These are phyloP conservation scores for Mucor saturninus DNA, from an alignment of 371 early-diverging fungal genomes.

Conservation along the genomic window DNA sequence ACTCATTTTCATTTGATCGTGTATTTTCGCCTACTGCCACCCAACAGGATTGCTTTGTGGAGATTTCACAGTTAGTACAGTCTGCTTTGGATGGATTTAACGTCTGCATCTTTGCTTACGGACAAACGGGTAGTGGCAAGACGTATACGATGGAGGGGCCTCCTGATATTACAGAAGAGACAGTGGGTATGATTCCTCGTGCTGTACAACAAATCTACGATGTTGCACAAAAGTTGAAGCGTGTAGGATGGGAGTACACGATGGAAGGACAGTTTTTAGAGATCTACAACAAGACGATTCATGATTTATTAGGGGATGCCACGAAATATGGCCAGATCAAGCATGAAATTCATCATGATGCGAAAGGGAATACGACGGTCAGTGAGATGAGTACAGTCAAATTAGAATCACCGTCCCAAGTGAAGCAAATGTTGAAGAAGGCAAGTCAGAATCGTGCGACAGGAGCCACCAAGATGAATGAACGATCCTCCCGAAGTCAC, in stretches of 20 bases:
- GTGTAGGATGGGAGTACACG: constrained; percentile 81
- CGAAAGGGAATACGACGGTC: constrained; percentile 77
- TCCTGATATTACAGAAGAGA: constrained; percentile 39
- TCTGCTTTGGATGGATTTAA: constrained; percentile 97
- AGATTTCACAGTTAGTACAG: constrained; percentile 94
- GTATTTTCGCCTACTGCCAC: constrained; percentile 77
- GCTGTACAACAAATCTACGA: constrained; percentile 88
- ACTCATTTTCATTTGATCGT: constrained; percentile 83
- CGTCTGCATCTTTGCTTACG: constrained; percentile 99
- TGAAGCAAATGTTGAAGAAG: constrained; percentile 71
- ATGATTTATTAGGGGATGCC: constrained; percentile 78
- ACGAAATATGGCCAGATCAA: constrained; percentile 58
- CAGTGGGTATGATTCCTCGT: constrained; percentile 88
- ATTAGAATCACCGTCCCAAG: constrained; percentile 71
- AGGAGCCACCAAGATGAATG: constrained; percentile 94
- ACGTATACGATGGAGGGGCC: constrained; percentile 80
- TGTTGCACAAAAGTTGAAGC: constrained; percentile 69
- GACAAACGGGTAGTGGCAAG: constrained; percentile 99
- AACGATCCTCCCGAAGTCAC: constrained; percentile 95
- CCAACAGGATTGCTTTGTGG: constrained; percentile 92
- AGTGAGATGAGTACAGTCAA: constrained; percentile 73
- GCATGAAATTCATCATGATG: constrained; percentile 83
- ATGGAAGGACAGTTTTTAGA: constrained; percentile 92
- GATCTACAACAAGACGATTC: constrained; percentile 96
- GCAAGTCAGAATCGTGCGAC: constrained; percentile 87